These are phyloP conservation scores for Mucuna pruriens DNA, from an alignment of 306 rosid species.

Conservation along the genomic window DNA sequence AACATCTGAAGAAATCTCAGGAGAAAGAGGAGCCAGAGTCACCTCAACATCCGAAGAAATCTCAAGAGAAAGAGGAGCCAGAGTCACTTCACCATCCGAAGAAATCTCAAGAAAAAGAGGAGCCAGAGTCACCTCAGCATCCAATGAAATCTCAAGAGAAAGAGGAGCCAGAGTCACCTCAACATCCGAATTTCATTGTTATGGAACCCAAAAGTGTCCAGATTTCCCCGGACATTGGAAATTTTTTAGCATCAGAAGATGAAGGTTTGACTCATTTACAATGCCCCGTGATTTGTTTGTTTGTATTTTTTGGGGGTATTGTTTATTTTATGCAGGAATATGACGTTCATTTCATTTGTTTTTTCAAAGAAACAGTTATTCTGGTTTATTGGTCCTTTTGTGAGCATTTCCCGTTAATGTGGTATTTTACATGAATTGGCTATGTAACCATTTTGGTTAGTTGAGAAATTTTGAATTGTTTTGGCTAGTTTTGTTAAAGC, in stretches of 20 bases:
- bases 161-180: background rate
- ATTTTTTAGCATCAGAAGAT: slow-evolving; percentile 41
- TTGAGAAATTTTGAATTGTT: background rate
- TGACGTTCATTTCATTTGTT: background rate
- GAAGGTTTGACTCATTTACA: slow-evolving; percentile 35
- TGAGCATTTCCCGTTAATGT: background rate
- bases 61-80: background rate
- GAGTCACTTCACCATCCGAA: background rate
- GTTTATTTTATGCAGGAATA: background rate
- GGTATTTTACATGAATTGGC: background rate
- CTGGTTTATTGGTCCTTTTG: background rate
- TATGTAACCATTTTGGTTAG: background rate
- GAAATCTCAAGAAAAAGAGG: background rate
- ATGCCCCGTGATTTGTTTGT: background rate
- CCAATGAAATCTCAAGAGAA: no score
- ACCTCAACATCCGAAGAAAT: background rate
- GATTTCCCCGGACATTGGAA: slow-evolving; percentile 20
- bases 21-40: background rate
- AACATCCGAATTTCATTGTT: background rate
- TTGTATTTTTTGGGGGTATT: background rate
- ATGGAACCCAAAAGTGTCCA: background rate
- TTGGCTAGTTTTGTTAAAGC: background rate
- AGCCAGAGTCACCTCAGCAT: background rate
- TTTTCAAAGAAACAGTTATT: background rate
- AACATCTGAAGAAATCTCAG: background rate